Evolutionary conservation across 2,329 filamentous ascomycete species (phyloP), one percentile per base, ranked within the genome.

Genomic region (Aureobasidium sp.): DNA sequence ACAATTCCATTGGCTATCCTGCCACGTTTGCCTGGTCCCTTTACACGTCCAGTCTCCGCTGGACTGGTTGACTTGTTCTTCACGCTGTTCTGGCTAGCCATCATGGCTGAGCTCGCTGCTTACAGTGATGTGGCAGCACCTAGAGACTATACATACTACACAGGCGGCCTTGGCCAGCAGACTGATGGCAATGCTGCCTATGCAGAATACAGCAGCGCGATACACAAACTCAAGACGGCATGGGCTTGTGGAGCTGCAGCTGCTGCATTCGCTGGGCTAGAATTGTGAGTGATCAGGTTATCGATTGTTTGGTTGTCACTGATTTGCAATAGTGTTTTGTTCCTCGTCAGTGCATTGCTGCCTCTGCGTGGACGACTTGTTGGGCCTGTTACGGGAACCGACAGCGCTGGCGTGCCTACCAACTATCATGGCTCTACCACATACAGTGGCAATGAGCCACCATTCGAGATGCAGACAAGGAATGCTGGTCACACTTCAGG

Each of bases 231-330:
- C 50, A 62, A 32, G 41, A 48, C 41, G 13, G 60, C 36, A 20
- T 62, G 60, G 51, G 51, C 60, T 17, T 62, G 60, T 46, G 60
- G 51, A 37, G 60, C 60, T 32, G 60, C 60, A 0, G 60, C 50
- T 29, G 60, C 60, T 15, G 60, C 51, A 10, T 57, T 62, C 17
- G 20, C 60, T 34, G 60, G 60, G 3, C 2, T 62, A 13, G 60
- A 62, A 6, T 55, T 57, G 60, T 62, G 29, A 56, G 60, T 62
- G 5, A n/a, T 20, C 13, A 6, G 36, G 6, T 9, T 3, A 20
- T 7, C 1, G 27, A 3, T 6, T 32, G 8, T 15, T 17, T 6
- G 13, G 10, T 7, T 0, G 5, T 37, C n/a, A 2, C 46, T 20
- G 36, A 48, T 39, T n/a, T 17, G 8, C 29, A 17, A 12, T 34